Conservation (phyloP, 2,329 filamentous ascomycete species). For the Chrysoporthe austroafricana region DNA sequence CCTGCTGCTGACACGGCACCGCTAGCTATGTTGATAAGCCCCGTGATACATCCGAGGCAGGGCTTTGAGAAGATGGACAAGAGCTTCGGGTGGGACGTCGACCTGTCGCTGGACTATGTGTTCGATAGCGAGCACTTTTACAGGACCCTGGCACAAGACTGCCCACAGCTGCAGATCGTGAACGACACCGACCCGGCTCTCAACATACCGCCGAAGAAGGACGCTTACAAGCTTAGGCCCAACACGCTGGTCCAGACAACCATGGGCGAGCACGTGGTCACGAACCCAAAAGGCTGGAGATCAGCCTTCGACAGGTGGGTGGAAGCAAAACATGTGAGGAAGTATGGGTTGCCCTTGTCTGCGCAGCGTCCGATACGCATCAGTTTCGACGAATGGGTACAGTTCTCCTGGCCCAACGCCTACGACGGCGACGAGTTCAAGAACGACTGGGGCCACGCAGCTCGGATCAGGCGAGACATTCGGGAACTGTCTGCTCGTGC, state of each 20-base stretch:
- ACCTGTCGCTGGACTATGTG: constrained; percentile 23
- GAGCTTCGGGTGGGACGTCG: constrained; percentile 25
- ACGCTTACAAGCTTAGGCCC: constrained; percentile 6
- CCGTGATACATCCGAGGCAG: constrained; percentile 18
- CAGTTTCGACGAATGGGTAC: constrained; percentile 23
- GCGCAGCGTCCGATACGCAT: constrained; percentile 18
- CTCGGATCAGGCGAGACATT: constrained; percentile 17
- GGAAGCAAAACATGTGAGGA: neutral
- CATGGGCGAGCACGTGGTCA: constrained; percentile 16
- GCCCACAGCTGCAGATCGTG: constrained; percentile 26
- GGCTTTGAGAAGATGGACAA: constrained; percentile 24
- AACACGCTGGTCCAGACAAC: constrained; percentile 13
- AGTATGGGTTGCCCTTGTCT: neutral
- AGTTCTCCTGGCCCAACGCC: constrained; percentile 25
- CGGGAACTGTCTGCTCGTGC: constrained; percentile 25
- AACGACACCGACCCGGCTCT: constrained; percentile 11
- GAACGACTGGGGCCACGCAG: constrained; percentile 23
- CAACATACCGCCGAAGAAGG: constrained; percentile 22
- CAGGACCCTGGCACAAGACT: constrained; percentile 22
- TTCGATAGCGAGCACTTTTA: constrained; percentile 28
- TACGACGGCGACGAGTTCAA: constrained; percentile 24
- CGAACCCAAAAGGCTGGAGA: constrained; percentile 13
- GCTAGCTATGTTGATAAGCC: constrained; percentile 22
- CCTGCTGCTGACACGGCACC: neutral
- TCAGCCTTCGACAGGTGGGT: constrained; percentile 19